Evolutionary conservation across 2,329 filamentous ascomycete species (phyloP), one percentile per base, ranked within the genome.

Genomic region (Exserohilum rostratum): DNA sequence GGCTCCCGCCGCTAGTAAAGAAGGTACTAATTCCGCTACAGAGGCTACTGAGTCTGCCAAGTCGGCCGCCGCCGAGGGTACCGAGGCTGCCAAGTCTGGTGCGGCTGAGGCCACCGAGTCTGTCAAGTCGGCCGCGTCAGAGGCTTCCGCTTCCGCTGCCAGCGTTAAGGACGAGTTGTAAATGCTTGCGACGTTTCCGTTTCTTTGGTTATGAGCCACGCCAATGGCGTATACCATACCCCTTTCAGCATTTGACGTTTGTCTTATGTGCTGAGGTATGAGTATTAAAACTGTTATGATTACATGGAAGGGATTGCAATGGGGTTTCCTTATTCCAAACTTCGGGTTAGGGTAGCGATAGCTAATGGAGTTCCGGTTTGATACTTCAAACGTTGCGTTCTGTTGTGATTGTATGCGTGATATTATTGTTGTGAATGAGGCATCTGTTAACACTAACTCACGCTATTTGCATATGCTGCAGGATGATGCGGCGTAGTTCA

Each of bases 161-260:
- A 55, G 65, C 43, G 72, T 71, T 38, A 89, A 91, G 71, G 90
- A 93, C 72, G 90, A 93, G 82, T 82, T 93, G 82, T 93, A 90
- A 82, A 83, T 62, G 58, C 11, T 20, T 49, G 18, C 10, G n/a
- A 38, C 15, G 42, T 4, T 55, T 25, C 31, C 42, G 46, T 48
- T 60, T 43, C 27, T 34, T 59, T 61, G 50, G 50, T 58, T 61
- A 58, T 61, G 18, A 43, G 53, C 50, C 53, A 42, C 52, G 53
- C 55, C 42, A 43, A 40, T 52, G 33, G 55, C 30, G 55, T 58
- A 55, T 60, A 64, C 53, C 60, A 65, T 62, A 66, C 57, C 53
- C 52, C 52, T 51, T 55, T 61, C 49, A 60, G 64, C 63, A 64
- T 64, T 52, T 57, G 60, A 53, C 15, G 30, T 45, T 56, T 50